Evolutionary conservation across 2,329 filamentous ascomycete species (phyloP).

Genomic region (Immersiporthe knoxdaviesiana): DNA sequence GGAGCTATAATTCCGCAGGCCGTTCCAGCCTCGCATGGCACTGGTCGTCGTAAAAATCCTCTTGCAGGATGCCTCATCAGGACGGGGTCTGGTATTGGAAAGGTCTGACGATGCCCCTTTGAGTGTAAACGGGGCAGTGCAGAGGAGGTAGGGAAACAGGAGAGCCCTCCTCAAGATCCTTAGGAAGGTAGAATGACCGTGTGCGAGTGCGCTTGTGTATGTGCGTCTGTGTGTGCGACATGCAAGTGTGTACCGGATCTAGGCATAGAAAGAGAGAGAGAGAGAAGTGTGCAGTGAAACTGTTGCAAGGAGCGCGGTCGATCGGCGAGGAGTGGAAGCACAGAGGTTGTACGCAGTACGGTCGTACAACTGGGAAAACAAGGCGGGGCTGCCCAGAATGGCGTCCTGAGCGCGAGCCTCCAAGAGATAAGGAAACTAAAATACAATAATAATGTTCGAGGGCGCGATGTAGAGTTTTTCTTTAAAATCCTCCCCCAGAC

Average conservation of each 20-base stretch:
- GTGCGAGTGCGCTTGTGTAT: neutral
- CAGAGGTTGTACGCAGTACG: neutral
- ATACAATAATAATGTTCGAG: neutral
- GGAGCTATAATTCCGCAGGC: constrained; percentile 10
- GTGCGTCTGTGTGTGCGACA: neutral
- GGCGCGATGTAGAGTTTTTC: neutral
- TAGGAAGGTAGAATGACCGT: neutral
- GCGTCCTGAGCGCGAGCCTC: neutral
- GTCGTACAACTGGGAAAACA: neutral
- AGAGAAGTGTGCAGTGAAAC: neutral
- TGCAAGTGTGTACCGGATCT: neutral
- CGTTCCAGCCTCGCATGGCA: constrained; percentile 15
- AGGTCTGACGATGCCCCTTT: neutral
- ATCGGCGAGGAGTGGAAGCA: neutral
- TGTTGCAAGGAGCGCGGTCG: neutral
- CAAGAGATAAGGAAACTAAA: neutral
- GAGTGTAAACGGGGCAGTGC: neutral
- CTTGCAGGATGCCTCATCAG: neutral
- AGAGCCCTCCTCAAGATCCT: neutral
- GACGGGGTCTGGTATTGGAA: neutral
- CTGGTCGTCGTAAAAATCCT: neutral
- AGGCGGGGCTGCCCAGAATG: neutral
- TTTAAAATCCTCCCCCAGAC: neutral
- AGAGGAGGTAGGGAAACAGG: neutral
- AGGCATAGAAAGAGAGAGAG: neutral